phyloP scores from a whole-genome alignment of 257 asterid species.

The Solanum etuberosum region DNA sequence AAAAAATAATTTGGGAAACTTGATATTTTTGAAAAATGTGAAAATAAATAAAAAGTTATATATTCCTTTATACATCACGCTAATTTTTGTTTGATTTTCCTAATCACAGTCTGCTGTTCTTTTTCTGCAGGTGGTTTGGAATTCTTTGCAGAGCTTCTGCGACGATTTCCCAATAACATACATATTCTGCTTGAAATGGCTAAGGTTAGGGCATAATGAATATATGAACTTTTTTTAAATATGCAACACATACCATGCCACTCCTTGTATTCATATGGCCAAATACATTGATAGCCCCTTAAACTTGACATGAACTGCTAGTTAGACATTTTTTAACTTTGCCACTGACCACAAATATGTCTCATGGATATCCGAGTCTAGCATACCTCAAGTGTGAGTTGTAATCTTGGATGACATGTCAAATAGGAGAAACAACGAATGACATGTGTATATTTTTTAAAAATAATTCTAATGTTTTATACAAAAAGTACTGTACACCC shows the following conservation, averaged over 20 bases:
- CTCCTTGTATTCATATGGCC: background rate
- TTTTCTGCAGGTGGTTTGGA: slow-evolving; percentile 78
- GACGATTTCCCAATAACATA: slow-evolving; percentile 81
- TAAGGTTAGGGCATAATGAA: slow-evolving; percentile 45
- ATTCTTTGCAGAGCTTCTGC: slow-evolving; percentile 75
- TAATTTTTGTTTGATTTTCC: background rate
- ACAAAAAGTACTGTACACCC: background rate
- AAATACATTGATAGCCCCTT: background rate
- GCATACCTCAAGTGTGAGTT: background rate
- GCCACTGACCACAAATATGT: background rate
- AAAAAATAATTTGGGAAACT: background rate
- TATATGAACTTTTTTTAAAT: background rate
- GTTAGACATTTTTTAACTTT: background rate
- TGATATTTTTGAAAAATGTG: background rate
- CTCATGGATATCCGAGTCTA: background rate
- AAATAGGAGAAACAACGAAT: background rate
- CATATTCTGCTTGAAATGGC: slow-evolving; percentile 95
- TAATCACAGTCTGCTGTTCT: background rate
- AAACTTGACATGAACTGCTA: background rate
- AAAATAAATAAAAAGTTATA: background rate
- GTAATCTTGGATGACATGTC: background rate
- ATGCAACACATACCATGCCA: background rate
- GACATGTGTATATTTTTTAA: background rate
- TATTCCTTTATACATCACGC: background rate
- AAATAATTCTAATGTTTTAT: background rate